phyloP scores from a whole-genome alignment of 108 stramenopile genomes.

The Epithemia pelagica region DNA sequence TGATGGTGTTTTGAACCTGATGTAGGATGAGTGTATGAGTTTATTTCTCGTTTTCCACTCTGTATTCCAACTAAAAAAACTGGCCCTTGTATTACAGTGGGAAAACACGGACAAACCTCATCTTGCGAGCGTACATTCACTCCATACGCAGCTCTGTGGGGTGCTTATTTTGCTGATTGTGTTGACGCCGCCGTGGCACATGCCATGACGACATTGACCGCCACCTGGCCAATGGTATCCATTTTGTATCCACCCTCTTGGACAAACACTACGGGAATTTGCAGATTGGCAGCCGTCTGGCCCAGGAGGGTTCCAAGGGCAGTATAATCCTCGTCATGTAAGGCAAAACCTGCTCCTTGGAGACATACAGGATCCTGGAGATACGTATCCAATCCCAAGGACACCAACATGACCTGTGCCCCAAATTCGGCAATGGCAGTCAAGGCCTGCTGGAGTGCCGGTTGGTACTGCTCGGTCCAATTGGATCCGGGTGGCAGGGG shows the following conservation, averaged over 20 bases:
- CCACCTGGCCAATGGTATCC: conserved; percentile 64
- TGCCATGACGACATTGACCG: conserved; percentile 54
- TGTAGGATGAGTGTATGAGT: no score
- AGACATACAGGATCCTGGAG: conserved; percentile 57
- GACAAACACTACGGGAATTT: conserved; percentile 46
- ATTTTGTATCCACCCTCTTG: conserved; percentile 83
- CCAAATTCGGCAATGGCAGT: conserved; percentile 35
- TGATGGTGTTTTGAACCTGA: no score
- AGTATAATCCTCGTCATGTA: conserved; percentile 50
- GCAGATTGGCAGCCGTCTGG: conserved; percentile 1
- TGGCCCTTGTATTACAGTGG: no score
- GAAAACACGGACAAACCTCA: no score
- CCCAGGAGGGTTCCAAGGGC: conserved; percentile 53
- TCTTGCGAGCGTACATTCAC: no score
- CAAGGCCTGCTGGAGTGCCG: conserved; percentile 44
- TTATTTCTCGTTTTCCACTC: no score
- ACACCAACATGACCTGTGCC: conserved; percentile 48
- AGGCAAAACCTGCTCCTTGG: conserved; percentile 59
- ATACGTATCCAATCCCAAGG: conserved; percentile 73
- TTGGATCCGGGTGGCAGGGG: conserved; percentile 56
- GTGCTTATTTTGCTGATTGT: no score
- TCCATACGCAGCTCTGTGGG: no score
- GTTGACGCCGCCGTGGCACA: no score
- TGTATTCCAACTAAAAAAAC: no score
- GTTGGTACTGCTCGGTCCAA: conserved; percentile 51